Evolutionary conservation across 2,329 filamentous ascomycete genomes (phyloP), one percentile per base, ranked within the genome.

Genomic region (Fusarium domesticum): DNA sequence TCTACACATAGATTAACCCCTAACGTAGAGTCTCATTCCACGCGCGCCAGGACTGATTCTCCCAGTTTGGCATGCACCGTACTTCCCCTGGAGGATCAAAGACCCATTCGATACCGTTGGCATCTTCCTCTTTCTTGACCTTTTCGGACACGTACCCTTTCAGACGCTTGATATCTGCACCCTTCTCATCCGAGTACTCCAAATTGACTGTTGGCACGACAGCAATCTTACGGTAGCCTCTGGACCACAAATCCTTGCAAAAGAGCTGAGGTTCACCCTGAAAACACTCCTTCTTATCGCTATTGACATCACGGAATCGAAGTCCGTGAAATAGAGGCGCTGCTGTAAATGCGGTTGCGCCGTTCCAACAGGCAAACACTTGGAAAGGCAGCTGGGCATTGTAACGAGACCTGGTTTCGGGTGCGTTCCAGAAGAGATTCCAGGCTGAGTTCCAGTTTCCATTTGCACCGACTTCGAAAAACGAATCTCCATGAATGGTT

Each of bases 311-410:
- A 1, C 79, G 68, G 54, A 82, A 82, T 6, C 57, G 49, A 3
- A 81, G 58, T 8, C 63, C 64, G 0, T 64, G 61, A 0, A 64
- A 62, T 4, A 78, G 45, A 7, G 82, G 57, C 0, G 77, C 75
- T 32, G 76, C 77, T 0, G 63, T 64, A 39, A 82, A 72, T 0
- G 69, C 71, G 0, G 69, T 68, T 0, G 73, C 76, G 3, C 80
- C 80, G 46, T 82, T 81, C 79, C 80, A 83, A 59, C 80, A 83
- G 1, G 77, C 60, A 46, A 79, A 83, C 0, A 81, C 79, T 57
- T 82, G 80, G 47, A 82, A 76, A 1, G 80, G 77, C n/a, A 63
- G 60, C 18, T 65, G 59, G 0, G 48, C 47, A 1, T 48, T 35
- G 41, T 70, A 71, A 3, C 70, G 62, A 2, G 46, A 35, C 6